Evolutionary conservation across 768 basidiomycete species (phyloP), one percentile per base, ranked within the genome.

Genomic region (Tulasnella sp.): DNA sequence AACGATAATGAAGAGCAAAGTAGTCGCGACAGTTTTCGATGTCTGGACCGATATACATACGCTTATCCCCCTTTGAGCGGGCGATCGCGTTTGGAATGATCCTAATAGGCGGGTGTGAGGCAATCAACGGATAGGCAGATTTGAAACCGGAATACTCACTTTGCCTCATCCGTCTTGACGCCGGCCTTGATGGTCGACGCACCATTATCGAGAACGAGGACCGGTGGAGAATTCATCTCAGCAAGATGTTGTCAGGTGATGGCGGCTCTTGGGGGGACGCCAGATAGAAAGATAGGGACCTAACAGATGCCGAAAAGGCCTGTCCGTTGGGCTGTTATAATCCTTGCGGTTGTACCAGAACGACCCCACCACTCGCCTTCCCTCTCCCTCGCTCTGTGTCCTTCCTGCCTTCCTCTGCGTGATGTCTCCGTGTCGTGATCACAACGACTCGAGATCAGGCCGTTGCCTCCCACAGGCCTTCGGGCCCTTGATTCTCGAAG

Each of bases 161-260:
- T 67, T 59, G 73, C 65, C 25, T 63, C 65, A 34, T 57, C 55
- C 51, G 49, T 66, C 65, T 40, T 65, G 43, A 81, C 59, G 1
- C 88, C 86, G 27, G 78, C 77, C 66, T 96, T 97, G 68, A 94
- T 82, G 3, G 79, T 79, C 34, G 77, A 80, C 8, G 81, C 92
- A 37, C 92, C 92, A 66, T 94, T 97, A 68, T 97, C 92, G 42
- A 94, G 74, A 12, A 93, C 73, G 54, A 92, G 70, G 25, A 82
- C 72, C 11, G 71, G 65, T 57, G 69, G 37, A 5, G 23, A 23
- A 31, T 37, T 39, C 52, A 54, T 54, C 29, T 29, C 32, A 36
- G 25, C 27, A 8, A 31, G 23, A 25, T 35, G 19, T 27, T 11
- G 37, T 46, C 55, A 57, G 55, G 31, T 57, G 55, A 46, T 57